Evolutionary conservation across 129 eudicot genomes (phyloP).

Genomic region (Mikania micrantha): DNA sequence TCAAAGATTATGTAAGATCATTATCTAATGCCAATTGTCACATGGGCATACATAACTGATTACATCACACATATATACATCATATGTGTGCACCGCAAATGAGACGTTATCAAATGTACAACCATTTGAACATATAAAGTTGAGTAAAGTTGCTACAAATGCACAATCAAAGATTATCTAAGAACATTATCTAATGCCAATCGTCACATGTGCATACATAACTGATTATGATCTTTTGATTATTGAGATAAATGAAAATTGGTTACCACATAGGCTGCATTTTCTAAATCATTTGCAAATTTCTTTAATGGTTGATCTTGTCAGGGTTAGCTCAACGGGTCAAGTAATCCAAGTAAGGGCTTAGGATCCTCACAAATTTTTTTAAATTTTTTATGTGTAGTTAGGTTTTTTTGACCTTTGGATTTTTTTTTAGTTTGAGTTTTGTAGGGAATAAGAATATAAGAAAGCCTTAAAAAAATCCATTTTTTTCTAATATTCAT

Average conservation of each 20-base stretch:
- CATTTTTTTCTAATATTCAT: too few relatives aligned
- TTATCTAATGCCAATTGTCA: neutral
- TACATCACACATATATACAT: too few relatives aligned
- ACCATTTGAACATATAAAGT: constrained; percentile 29
- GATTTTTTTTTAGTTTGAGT: too few relatives aligned
- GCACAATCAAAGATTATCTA: neutral
- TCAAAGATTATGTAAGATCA: neutral
- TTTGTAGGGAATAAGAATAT: too few relatives aligned
- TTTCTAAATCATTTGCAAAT: neutral
- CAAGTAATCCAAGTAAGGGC: too few relatives aligned
- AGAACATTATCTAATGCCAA: neutral
- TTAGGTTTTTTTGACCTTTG: too few relatives aligned
- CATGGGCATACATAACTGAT: neutral
- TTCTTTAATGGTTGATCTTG: neutral
- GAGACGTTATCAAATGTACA: constrained; percentile 31
- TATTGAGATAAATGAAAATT: neutral
- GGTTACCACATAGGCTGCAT: neutral
- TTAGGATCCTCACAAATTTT: too few relatives aligned
- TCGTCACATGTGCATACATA: neutral
- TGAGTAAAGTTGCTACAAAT: neutral
- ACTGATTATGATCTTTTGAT: neutral
- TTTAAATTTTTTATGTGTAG: too few relatives aligned
- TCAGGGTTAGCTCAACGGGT: too few relatives aligned
- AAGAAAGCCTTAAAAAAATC: too few relatives aligned
- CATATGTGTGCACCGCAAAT: too few relatives aligned